phyloP scores from a whole-genome alignment of 345 rosid genomes.

The Atalantia buxifolia region DNA sequence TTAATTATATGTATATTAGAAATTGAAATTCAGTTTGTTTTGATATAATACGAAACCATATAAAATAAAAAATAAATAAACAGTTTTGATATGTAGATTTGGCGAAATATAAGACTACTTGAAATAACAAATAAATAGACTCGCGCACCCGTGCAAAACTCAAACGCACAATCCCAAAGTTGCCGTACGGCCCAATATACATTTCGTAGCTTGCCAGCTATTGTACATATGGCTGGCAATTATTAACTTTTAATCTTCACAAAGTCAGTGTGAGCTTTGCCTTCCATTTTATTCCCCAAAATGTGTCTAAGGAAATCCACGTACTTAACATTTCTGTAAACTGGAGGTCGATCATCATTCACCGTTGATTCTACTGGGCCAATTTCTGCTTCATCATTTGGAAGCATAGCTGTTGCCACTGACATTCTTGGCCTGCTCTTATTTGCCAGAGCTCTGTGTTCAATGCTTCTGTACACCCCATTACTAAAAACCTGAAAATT shows the following conservation, averaged over 20 bases:
- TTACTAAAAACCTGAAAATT: conserved; percentile 20
- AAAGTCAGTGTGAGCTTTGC: conserved; percentile 15
- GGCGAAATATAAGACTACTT: too few species aligned
- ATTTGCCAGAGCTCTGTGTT: conserved; percentile 29
- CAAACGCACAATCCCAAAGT: too few species aligned
- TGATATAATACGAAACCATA: too few species aligned
- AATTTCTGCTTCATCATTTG: conserved; percentile 6
- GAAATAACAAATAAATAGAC: too few species aligned
- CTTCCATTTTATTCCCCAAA: conserved; percentile 4
- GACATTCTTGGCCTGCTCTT: conserved; percentile 16
- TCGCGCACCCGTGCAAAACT: too few species aligned
- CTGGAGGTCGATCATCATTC: background rate
- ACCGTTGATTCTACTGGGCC: conserved; percentile 15
- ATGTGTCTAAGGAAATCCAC: background rate
- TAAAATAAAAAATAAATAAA: too few species aligned
- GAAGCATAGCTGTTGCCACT: conserved; percentile 14
- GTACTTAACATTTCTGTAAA: conserved; percentile 6
- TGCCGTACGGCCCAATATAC: too few species aligned
- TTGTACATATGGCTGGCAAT: background rate
- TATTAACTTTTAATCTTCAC: background rate
- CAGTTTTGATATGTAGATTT: too few species aligned
- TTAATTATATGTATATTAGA: too few species aligned
- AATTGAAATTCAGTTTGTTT: too few species aligned
- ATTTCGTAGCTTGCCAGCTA: background rate
- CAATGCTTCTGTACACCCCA: conserved; percentile 29